Conservation (phyloP, 2,329 filamentous ascomycete species). For the Ceratocystis colombiana region DNA sequence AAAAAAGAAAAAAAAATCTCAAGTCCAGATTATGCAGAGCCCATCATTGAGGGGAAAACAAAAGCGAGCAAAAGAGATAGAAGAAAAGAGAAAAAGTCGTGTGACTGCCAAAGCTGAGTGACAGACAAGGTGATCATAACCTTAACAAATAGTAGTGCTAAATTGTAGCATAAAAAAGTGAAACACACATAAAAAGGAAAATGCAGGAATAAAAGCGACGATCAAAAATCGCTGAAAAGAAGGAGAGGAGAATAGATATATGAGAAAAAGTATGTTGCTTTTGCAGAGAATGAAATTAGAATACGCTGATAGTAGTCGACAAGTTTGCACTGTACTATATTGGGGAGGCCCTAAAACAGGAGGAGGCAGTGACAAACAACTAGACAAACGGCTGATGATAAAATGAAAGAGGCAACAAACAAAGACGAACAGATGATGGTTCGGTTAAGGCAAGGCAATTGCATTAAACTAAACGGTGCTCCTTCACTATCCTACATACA, state of each 20-base stretch:
- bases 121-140: constrained; percentile 9
- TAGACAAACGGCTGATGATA: background rate
- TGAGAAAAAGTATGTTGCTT: background rate
- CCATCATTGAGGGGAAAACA: background rate
- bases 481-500: background rate
- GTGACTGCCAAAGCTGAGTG: background rate
- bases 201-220: background rate
- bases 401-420: background rate
- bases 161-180: background rate
- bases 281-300: background rate
- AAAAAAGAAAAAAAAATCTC: background rate
- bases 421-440: background rate
- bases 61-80: background rate
- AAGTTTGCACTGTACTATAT: no score
- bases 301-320: background rate
- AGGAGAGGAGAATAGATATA: background rate
- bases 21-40: background rate
- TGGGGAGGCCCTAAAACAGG: background rate
- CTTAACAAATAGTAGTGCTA: background rate
- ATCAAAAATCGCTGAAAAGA: background rate
- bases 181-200: background rate
- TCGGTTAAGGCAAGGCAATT: background rate
- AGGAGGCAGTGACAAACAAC: constrained; percentile 1
- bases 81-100: constrained; percentile 1
- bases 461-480: background rate